Evolutionary conservation across 352 stramenopile genomes (phyloP), one percentile per base, ranked within the genome.

Genomic region (Phytophthora aleatoria): DNA sequence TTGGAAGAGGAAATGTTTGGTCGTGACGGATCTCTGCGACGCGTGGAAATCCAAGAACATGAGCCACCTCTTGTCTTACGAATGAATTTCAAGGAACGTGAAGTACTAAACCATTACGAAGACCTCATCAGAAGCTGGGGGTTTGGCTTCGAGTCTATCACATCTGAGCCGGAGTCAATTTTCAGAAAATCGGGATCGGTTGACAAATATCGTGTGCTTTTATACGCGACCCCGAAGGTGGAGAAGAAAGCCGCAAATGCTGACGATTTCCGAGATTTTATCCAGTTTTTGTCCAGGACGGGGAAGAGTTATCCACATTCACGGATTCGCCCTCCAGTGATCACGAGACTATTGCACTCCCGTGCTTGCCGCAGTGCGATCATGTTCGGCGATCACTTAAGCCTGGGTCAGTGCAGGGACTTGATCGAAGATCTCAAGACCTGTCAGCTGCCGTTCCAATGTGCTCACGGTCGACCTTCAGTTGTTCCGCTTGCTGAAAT

Each of bases 331-430:
- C 85, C 89, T 8, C 86, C 85, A 31, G 81, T 88, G 38, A 84
- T 97, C 43, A 96, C 86, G 11, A 80, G 86, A 26, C 74, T 96
- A 5, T 57, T 98, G 0, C 85, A 96, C 53, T 97, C 89, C 10
- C 77, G 92, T 41, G 92, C 91, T 9, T 98, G 92, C 41, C 81
- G 92, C 9, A 96, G 92, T 57, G 91, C 91, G 3, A 96, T 97
- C 44, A 98, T 97, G 92, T 98, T 98, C 81, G 92, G 92, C 13
- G 92, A 98, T 55, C 71, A 71, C 31, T 55, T 98, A 27, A 84
- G 81, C 49, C 31, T 85, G 33, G 71, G 70, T 12, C 75, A 95
- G 65, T 97, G 89, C 45, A 57, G 76, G 20, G 60, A 87, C 0
- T 71, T 98, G 26, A 77, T 98, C 8, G 51, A 83, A 15, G 71